Base-by-base conservation (phyloP, 1,284 basidiomycete genomes). In the Sporisorium sorghi region DNA sequence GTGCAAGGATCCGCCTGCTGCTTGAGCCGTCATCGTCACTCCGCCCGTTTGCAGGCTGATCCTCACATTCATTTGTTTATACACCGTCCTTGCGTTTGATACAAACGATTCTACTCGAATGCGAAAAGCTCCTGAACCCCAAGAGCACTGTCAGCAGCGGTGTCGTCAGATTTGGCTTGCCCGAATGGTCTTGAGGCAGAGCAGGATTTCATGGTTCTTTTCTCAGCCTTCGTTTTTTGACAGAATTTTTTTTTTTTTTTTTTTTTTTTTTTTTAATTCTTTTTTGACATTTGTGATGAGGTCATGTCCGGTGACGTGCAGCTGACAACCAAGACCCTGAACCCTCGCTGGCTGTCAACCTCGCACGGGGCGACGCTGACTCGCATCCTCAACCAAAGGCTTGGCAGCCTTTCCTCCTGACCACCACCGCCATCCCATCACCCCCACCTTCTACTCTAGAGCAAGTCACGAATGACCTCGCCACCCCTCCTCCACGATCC, bases 1-100 rank as follows among this genome's bases (percentile, higher is more conserved):
- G 15, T 71, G 69, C 40, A 54, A 66, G 17, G 35, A 64, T 51
- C 43, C 58, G 5, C 61, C 67, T 9, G 26, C 50, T 12, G 56
- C 52, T 12, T 62, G 30, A 52, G 14, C n/a, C n/a, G 9, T 7
- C 14, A 8, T n/a, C n/a, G n/a, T n/a, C n/a, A n/a, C n/a, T n/a
- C n/a, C n/a, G n/a, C n/a, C n/a, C n/a, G n/a, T n/a, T n/a, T n/a
- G n/a, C n/a, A n/a, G n/a, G n/a, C n/a, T n/a, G n/a, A n/a, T n/a
- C n/a, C n/a, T n/a, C n/a, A n/a, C n/a, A n/a, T n/a, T n/a, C n/a
- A n/a, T n/a, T n/a, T n/a, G n/a, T n/a, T n/a, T n/a, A n/a, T n/a
- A n/a, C n/a, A n/a, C n/a, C n/a, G n/a, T n/a, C n/a, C n/a, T n/a
- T n/a, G n/a, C n/a, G n/a, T n/a, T n/a, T n/a, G n/a, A n/a, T n/a